phyloP scores from a whole-genome alignment of 2,329 filamentous ascomycete species.

The Penicillium sp. region DNA sequence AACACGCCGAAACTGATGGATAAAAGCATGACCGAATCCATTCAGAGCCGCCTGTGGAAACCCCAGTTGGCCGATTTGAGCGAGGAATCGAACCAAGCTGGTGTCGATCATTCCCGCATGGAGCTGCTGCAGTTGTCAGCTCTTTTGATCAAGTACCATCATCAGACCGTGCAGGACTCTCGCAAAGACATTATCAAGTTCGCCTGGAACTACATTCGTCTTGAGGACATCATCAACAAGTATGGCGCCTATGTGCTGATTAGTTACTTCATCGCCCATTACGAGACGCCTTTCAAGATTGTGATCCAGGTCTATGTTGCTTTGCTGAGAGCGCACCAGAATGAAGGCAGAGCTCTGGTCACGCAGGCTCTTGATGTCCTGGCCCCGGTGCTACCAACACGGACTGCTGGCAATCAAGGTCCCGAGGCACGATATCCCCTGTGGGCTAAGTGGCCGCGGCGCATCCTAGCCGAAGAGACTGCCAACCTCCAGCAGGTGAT shows the following conservation, averaged over 20 bases:
- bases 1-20: constrained; percentile 76
- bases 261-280: constrained; percentile 95
- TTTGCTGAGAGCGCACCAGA: constrained; percentile 87
- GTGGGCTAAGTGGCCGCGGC: constrained; percentile 87
- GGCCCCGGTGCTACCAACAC: constrained; percentile 88
- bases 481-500: constrained; percentile 95
- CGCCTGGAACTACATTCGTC: constrained; percentile 94
- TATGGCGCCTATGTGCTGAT: constrained; percentile 97
- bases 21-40: constrained; percentile 80
- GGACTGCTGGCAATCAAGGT: constrained; percentile 57
- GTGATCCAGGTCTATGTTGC: constrained; percentile 93
- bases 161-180: constrained; percentile 81
- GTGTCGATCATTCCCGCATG: constrained; percentile 94
- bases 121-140: constrained; percentile 94
- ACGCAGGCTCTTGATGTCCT: constrained; percentile 93
- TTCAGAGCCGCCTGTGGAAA: constrained; percentile 93
- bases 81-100: constrained; percentile 80
- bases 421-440: constrained; percentile 73
- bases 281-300: constrained; percentile 95
- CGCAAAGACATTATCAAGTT: constrained; percentile 99
- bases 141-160: constrained; percentile 92
- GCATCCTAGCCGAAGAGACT: constrained; percentile 90
- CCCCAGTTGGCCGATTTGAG: constrained; percentile 77
- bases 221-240: constrained; percentile 99
- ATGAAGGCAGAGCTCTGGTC: constrained; percentile 87